Base-by-base conservation (phyloP, 2,329 filamentous ascomycete species). In the Ophidiomyces ophidiicola region DNA sequence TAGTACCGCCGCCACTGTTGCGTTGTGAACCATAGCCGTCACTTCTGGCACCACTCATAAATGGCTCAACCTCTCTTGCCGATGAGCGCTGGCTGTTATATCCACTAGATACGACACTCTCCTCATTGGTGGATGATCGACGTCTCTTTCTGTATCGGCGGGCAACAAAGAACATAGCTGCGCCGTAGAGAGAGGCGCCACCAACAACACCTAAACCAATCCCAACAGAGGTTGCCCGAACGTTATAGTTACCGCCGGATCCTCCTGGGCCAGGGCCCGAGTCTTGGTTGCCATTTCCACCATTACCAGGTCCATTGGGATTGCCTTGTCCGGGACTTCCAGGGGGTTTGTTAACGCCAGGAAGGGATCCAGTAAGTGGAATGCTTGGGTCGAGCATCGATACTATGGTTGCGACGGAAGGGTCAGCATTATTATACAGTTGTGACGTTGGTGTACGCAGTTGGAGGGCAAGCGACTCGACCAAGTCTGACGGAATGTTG, bases 131-230 rank as follows among this genome's bases (percentile, higher is more conserved):
- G n/a, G n/a, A n/a, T 36, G 76, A 68, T 57, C 81, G 74, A 63
- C 77, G 80, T 71, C 82, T 85, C 66, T 82, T 80, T 70, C 87
- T 84, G 72, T 94, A 94, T 44, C 87, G 76, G 45, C 86, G 79
- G 35, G 87, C 87, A 49, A 94, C 76, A 53, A 90, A 78, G 67
- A 94, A 88, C 87, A 94, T 94, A 58, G 84, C 86, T 8, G 82
- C 83, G 54, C 86, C 87, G 50, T 94, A 94, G n/a, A 85, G 78
- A 36, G 79, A 81, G 29, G 83, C 84, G 53, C 86, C 78, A 30
- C 74, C 73, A 21, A 87, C 75, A 18, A 83, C 80, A 52, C 83
- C 84, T 15, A 84, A 70, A 41, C 80, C 83, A 53, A 94, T 82
- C 53, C 63, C 74, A 47, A 67, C 74, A 53, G 67, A 79, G 59